Evolutionary conservation across 805 yeast genomes (phyloP).

Genomic region (Blastobotrys peoriensis): DNA sequence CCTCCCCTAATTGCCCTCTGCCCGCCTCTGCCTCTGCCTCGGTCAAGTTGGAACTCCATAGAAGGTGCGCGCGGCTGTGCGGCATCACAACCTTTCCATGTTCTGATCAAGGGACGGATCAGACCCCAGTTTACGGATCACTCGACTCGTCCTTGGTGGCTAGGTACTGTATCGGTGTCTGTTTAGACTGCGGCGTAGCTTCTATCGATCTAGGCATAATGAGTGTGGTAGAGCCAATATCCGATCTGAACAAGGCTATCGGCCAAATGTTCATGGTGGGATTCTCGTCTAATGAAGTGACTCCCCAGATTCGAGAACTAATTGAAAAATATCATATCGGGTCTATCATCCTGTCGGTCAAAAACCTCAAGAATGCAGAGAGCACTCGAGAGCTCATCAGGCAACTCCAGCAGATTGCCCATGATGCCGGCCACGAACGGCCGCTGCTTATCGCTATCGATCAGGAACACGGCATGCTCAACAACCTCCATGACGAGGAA

Average conservation of each 20-base stretch:
- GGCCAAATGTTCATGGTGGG: conserved; percentile 59
- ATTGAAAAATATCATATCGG: conserved; percentile 47
- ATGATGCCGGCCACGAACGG: conserved; percentile 41
- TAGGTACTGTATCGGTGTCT: too few species aligned
- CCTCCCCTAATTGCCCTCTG: too few species aligned
- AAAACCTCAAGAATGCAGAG: conserved; percentile 43
- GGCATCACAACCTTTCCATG: too few species aligned
- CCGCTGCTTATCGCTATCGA: conserved; percentile 55
- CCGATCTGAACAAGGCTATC: conserved; percentile 18
- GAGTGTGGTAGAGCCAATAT: neutral
- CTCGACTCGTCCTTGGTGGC: too few species aligned
- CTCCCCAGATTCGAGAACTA: conserved; percentile 46
- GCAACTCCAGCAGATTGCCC: conserved; percentile 51
- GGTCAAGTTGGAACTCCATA: too few species aligned
- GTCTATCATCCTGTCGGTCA: conserved; percentile 45
- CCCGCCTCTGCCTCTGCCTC: too few species aligned
- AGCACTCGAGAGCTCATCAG: conserved; percentile 46
- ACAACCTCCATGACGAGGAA: conserved; percentile 48
- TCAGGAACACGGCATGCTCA: conserved; percentile 61
- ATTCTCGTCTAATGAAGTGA: conserved; percentile 49
- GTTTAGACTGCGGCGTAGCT: too few species aligned
- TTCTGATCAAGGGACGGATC: too few species aligned
- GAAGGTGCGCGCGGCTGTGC: too few species aligned
- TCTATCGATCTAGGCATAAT: too few species aligned
- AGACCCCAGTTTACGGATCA: too few species aligned